Evolutionary conservation across 148 eudicot genomes (phyloP), one percentile per base, ranked within the genome.

Genomic region (Gaultheria prostrata): DNA sequence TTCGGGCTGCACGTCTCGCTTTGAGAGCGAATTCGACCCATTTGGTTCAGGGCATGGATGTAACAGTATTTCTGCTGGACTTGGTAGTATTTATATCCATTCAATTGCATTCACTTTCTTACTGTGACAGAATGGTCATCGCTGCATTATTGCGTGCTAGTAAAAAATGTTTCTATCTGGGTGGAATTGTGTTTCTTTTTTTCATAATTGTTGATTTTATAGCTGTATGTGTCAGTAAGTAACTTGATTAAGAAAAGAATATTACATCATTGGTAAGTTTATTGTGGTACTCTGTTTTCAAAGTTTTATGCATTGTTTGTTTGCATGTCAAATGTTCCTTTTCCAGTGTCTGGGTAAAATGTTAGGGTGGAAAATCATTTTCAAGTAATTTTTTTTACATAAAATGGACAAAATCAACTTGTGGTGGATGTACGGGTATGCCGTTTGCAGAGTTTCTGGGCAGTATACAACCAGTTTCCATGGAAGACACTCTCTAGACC

Each of bases 11-110:
- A 88, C 95, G 28, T 81, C 83, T 79, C 91, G 86, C 71, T 76
- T 48, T 65, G 94, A 91, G 86, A 94, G 94, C 82, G 94, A 89
- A 81, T 95, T 87, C 74, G 98, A 95, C 43, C 93, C 98, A 30
- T 93, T 93, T 87, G 98, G 92, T 74, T 89, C 95, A 73, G 98
- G 92, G 69, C 98, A 94, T 87, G 98, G 98, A 83, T 95, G 98
- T 90, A 95, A 90, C 92, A 94, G 98, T 86, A 92, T 95, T 87
- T 95, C 98, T 79, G 97, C 98, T 85, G 98, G 97, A 85, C 98
- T 94, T 79, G 98, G 98, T 95, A 91, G 49, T 48, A 53, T 75
- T 70, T 78, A 63, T 69, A 46, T 76, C 70, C 26, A 76, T 3
- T 81, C 39, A 65, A 71, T 79, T 8, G 21, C 43, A 46, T 49